These are phyloP conservation scores for Erysimum cheiri DNA, from an alignment of 441 rosid species.

Conservation along the genomic window DNA sequence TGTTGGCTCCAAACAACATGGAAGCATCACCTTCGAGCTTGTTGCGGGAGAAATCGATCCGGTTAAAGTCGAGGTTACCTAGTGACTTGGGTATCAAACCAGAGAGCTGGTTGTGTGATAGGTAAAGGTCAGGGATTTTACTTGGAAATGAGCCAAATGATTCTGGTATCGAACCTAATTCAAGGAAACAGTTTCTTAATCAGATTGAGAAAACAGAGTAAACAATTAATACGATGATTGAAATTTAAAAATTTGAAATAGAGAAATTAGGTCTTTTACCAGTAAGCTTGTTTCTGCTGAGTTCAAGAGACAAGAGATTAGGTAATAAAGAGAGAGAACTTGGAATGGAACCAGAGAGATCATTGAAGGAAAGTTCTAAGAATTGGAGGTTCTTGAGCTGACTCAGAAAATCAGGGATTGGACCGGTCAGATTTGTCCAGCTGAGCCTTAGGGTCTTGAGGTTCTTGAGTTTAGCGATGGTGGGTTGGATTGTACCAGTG, in stretches of 20 bases:
- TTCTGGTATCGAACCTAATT: constrained; percentile 55
- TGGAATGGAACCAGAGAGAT: constrained; percentile 61
- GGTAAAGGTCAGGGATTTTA: constrained; percentile 44
- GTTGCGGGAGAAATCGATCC: constrained; percentile 60
- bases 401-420: constrained; percentile 55
- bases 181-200: no score
- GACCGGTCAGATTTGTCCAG: constrained; percentile 57
- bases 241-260: no score
- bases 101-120: constrained; percentile 64
- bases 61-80: constrained; percentile 46
- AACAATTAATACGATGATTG: no score
- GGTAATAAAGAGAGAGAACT: constrained; percentile 51
- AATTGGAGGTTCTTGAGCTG: constrained; percentile 53
- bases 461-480: constrained; percentile 57
- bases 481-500: constrained; percentile 58
- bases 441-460: constrained; percentile 53
- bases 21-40: constrained; percentile 61
- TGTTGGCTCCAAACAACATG: constrained; percentile 55
- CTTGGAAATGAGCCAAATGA: constrained; percentile 53
- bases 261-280: no score
- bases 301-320: constrained; percentile 48
- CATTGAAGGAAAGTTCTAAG: constrained; percentile 60
- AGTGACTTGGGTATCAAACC: constrained; percentile 61
- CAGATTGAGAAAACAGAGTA: no score
- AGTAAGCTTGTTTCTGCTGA: constrained; percentile 61